These are phyloP conservation scores for Rhodotorula sp. DNA, from an alignment of 1,284 basidiomycete species.

Conservation along the genomic window DNA sequence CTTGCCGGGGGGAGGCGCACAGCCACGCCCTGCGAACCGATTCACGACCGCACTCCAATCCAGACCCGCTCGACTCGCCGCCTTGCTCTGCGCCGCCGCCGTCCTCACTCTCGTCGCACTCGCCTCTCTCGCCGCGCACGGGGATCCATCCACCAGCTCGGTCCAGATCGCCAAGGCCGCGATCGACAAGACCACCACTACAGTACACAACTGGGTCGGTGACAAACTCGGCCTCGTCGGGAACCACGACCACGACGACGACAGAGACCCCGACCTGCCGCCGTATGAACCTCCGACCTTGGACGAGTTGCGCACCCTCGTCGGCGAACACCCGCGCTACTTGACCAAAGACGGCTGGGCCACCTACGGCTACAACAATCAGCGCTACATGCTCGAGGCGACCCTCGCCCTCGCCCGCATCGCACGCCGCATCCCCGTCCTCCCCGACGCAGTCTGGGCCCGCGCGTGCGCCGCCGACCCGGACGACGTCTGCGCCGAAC, in stretches of 20 bases:
- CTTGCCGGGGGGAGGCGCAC: too few relatives aligned
- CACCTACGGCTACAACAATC: conserved; percentile 12
- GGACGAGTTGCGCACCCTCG: neutral
- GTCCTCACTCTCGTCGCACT: too few relatives aligned
- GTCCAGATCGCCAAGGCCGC: too few relatives aligned
- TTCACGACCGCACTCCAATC: too few relatives aligned
- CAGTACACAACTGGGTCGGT: too few relatives aligned
- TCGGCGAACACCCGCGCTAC: conserved; percentile 3
- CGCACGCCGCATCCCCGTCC: conserved; percentile 51
- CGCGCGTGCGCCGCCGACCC: conserved; percentile 51
- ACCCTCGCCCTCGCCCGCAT: conserved; percentile 52
- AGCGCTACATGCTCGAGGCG: conserved; percentile 51
- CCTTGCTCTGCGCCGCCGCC: too few relatives aligned
- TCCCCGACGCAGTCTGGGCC: conserved; percentile 54
- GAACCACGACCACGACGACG: neutral
- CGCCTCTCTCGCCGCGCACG: too few relatives aligned
- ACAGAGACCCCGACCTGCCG: neutral
- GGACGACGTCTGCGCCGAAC: conserved; percentile 46
- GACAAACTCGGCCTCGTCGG: too few relatives aligned
- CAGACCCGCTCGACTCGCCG: too few relatives aligned
- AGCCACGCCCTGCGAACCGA: too few relatives aligned
- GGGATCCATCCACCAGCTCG: too few relatives aligned
- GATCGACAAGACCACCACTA: too few relatives aligned
- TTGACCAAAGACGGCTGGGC: conserved; percentile 19
- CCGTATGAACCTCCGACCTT: neutral